These are phyloP conservation scores for Komagataella ulmi DNA, from an alignment of 805 yeast species.

Conservation along the genomic window DNA sequence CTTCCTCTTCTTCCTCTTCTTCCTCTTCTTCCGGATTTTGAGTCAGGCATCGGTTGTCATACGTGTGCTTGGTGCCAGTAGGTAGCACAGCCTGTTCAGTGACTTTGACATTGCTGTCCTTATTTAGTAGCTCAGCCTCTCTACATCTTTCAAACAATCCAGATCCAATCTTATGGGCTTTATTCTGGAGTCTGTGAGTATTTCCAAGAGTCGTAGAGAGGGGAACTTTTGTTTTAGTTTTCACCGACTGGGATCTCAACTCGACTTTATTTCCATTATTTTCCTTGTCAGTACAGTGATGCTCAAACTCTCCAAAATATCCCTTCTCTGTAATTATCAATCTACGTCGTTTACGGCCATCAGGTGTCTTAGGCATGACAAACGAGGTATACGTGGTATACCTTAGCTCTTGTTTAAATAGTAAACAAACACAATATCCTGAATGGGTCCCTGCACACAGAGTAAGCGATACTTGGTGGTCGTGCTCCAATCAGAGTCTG, in stretches of 20 bases:
- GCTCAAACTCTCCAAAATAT: not conserved
- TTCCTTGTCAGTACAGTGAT: not conserved
- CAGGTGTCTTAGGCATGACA: not conserved
- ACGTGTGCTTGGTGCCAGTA: not conserved
- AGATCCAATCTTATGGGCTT: not conserved
- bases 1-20: not conserved
- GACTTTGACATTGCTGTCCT: not conserved
- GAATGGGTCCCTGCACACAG: too few species aligned
- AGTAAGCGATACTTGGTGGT: not conserved
- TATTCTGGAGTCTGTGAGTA: not conserved
- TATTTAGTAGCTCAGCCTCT: not conserved
- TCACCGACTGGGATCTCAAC: not conserved
- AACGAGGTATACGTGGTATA: not conserved
- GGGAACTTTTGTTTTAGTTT: not conserved
- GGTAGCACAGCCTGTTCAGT: not conserved
- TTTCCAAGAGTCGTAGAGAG: not conserved
- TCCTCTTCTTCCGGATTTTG: not conserved
- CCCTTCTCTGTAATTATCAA: not conserved
- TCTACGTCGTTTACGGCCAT: not conserved
- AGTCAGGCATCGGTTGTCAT: not conserved
- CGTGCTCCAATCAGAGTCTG: not conserved
- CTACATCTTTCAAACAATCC: not conserved
- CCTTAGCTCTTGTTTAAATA: too few species aligned
- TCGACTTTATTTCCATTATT: not conserved
- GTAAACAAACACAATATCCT: not conserved